Evolutionary conservation across 495 filamentous ascomycete genomes (phyloP), one percentile per base, ranked within the genome.

Genomic region (Copromyces sp.): DNA sequence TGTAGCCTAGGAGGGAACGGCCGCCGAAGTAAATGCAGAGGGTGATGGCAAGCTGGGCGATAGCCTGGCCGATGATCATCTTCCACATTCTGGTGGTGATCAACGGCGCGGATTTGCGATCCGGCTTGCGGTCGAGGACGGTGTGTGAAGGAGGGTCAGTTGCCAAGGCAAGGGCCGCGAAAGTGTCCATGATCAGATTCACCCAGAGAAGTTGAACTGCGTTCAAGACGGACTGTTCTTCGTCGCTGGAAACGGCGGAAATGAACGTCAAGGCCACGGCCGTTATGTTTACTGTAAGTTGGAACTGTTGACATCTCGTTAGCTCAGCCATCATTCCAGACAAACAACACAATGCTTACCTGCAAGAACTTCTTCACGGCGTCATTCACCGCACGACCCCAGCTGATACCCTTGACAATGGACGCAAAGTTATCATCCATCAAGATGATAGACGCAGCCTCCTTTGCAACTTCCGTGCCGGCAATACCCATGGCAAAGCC

Each of bases 401-500:
- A 97, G 81, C 92, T 91, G 76, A 97, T 90, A 9, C 93, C 93
- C 76, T 93, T 95, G 71, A 96, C 89, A 75, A 95, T 97, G 5
- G 92, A 94, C 70, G 81, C 79, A 82, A 97, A 97, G 81, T 96
- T 96, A 76, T 97, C 93, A 76, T 97, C 93, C 85, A 97, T 90
- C 2, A 96, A 86, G 76, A 97, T 95, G 73, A 97, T 97, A 2
- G 91, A 91, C 70, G 93, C 94, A 11, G 93, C 93, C 80, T 97
- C 93, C 83, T 97, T 97, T 35, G 93, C 93, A 7, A 97, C 93
- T 77, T 95, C 93, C 2, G 93, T 97, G 47, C 93, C 93, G 29
- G 92, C 88, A 77, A 95, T 94, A 44, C 93, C 93, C 93, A 97
- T 97, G 71, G 93, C 94, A 80, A 97, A 97, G n/a, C 93, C 93